Evolutionary conservation across 2,329 filamentous ascomycete species (phyloP).

Genomic region (Clarireedia monteithiana): DNA sequence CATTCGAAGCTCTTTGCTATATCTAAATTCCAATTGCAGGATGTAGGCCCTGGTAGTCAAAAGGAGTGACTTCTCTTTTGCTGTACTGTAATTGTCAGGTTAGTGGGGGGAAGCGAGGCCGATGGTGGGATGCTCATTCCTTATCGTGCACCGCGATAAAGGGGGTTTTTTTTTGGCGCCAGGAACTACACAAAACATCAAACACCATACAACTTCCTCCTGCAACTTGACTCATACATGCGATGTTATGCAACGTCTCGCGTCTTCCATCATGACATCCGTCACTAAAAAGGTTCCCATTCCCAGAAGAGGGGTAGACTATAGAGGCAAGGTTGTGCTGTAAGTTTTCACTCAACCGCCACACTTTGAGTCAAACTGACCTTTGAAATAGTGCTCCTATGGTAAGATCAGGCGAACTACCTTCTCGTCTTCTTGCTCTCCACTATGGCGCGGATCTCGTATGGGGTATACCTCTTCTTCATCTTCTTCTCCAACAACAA

Average conservation of each 20-base stretch:
- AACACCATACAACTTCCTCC: not conserved
- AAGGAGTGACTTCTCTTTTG: no score
- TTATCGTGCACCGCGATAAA: no score
- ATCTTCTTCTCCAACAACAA: conserved; percentile 8
- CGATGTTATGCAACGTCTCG: conserved; percentile 28
- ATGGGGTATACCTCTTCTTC: conserved; percentile 57
- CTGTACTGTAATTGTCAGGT: no score
- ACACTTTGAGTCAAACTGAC: not conserved
- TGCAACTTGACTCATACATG: not conserved
- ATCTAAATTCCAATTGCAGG: no score
- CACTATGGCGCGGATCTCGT: conserved; percentile 96
- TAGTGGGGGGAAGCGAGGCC: no score
- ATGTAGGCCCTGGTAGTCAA: no score
- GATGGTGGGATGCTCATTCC: no score
- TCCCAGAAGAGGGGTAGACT: conserved; percentile 82
- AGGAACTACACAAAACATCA: no score
- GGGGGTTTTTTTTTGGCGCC: no score
- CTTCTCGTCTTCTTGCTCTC: conserved; percentile 78
- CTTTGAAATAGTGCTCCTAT: conserved; percentile 60
- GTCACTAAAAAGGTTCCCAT: conserved; percentile 67
- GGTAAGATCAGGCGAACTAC: conserved; percentile 95
- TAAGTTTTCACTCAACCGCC: not conserved
- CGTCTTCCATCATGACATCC: conserved; percentile 50
- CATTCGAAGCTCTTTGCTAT: no score
- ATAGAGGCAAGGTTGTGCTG: conserved; percentile 86